Evolutionary conservation across 495 filamentous ascomycete species (phyloP).

Genomic region (Melanomma pulvis-pyrius): DNA sequence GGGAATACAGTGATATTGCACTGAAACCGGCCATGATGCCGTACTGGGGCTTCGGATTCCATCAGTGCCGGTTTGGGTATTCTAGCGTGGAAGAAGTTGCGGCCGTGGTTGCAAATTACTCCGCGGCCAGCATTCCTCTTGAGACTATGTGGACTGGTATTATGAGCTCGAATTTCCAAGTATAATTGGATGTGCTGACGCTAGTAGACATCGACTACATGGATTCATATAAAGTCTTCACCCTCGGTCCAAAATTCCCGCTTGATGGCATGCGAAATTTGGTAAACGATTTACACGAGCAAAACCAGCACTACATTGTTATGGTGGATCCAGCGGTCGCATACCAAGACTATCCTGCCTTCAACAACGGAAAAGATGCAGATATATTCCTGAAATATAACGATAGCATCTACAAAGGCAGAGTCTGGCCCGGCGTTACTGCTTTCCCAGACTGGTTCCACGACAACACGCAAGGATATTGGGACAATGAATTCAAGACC

Average conservation of each 20-base stretch:
- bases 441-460: slow-evolving; percentile 88
- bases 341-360: slow-evolving; percentile 67
- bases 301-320: slow-evolving; percentile 78
- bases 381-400: slow-evolving; percentile 70
- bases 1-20: slow-evolving; percentile 73
- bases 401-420: slow-evolving; percentile 69
- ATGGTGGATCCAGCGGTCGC: slow-evolving; percentile 89
- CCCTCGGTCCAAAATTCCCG: slow-evolving; percentile 74
- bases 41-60: slow-evolving; percentile 84
- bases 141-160: slow-evolving; percentile 80
- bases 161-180: background rate
- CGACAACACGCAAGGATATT: slow-evolving; percentile 65
- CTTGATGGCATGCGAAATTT: slow-evolving; percentile 67
- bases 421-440: slow-evolving; percentile 84
- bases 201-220: slow-evolving; percentile 59
- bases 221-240: slow-evolving; percentile 64
- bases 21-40: slow-evolving; percentile 76
- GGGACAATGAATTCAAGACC: slow-evolving; percentile 68
- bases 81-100: slow-evolving; percentile 75
- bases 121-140: slow-evolving; percentile 70
- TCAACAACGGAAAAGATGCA: slow-evolving; percentile 62
- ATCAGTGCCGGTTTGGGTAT: slow-evolving; percentile 84
- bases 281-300: slow-evolving; percentile 69
- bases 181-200: background rate
- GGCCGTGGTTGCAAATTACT: slow-evolving; percentile 81